These are phyloP conservation scores for Trematosphaeria pertusa DNA, from an alignment of 2,329 filamentous ascomycete genomes.

Conservation along the genomic window DNA sequence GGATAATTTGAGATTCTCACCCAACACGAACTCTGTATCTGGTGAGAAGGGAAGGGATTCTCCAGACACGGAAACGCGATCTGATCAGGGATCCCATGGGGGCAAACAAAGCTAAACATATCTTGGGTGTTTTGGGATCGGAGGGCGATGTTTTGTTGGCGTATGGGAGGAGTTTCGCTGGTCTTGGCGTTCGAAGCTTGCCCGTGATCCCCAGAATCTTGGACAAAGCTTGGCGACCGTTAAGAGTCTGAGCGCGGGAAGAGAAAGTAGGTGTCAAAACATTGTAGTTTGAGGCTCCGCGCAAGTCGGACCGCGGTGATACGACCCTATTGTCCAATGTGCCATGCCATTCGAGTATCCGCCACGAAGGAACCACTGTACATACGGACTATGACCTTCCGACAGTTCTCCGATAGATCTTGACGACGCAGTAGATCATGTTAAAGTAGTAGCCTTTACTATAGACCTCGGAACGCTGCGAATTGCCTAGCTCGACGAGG, in stretches of 20 bases:
- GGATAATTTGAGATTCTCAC: neutral
- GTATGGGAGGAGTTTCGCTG: constrained; percentile 42
- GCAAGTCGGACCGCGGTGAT: no score
- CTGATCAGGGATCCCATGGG: constrained; percentile 20
- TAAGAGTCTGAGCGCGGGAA: neutral
- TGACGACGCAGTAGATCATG: no score
- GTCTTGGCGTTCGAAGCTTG: constrained; percentile 39
- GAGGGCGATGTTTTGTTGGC: constrained; percentile 38
- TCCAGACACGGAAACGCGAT: constrained; percentile 17
- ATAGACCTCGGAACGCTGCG: no score
- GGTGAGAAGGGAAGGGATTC: constrained; percentile 7
- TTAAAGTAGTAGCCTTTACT: no score
- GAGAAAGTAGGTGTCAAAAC: neutral
- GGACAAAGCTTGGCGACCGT: constrained; percentile 18
- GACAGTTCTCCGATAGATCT: no score
- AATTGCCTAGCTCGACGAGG: no score
- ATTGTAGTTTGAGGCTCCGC: neutral
- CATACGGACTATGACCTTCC: no score
- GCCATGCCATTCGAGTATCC: no score
- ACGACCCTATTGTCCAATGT: no score
- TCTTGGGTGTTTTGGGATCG: constrained; percentile 31
- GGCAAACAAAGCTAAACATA: constrained; percentile 10
- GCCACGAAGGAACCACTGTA: no score
- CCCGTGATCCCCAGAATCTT: constrained; percentile 26
- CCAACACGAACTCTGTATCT: constrained; percentile 1